Evolutionary conservation across 2,329 filamentous ascomycete species (phyloP).

Genomic region (Fusarium goolgardi): DNA sequence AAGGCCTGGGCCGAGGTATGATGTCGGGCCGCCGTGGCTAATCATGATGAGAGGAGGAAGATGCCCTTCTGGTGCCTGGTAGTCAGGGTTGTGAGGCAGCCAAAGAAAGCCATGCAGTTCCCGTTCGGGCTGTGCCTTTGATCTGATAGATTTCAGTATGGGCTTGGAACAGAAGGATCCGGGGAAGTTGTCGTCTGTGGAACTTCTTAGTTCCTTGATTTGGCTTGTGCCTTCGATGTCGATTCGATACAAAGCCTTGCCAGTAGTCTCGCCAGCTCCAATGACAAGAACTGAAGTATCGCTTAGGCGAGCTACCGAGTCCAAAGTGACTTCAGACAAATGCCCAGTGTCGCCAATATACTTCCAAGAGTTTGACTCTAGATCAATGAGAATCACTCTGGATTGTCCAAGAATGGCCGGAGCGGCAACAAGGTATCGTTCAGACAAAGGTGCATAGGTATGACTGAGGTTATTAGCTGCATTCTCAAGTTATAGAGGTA

Average conservation of each 20-base stretch:
- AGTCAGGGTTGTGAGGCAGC: constrained; percentile 61
- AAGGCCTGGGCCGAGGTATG: constrained; percentile 57
- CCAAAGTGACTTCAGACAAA: constrained; percentile 51
- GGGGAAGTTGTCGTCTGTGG: constrained; percentile 50
- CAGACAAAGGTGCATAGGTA: constrained; percentile 55
- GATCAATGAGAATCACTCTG: constrained; percentile 54
- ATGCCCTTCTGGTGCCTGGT: constrained; percentile 50
- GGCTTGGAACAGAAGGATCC: constrained; percentile 53
- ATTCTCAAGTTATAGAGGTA: fast-evolving
- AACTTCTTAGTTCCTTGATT: constrained; percentile 50
- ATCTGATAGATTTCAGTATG: constrained; percentile 48
- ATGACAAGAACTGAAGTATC: constrained; percentile 54
- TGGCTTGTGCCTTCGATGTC: constrained; percentile 44
- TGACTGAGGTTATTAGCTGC: constrained; percentile 46
- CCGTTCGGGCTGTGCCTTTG: constrained; percentile 47
- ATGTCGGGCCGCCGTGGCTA: constrained; percentile 65
- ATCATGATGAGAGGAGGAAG: constrained; percentile 63
- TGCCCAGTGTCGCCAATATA: constrained; percentile 47
- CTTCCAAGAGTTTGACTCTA: constrained; percentile 49
- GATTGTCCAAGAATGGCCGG: constrained; percentile 50
- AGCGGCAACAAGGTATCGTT: constrained; percentile 51
- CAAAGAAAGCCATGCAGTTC: constrained; percentile 60
- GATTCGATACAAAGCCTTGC: constrained; percentile 53
- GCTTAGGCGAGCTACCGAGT: constrained; percentile 52
- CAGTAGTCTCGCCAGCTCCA: constrained; percentile 50